Evolutionary conservation across 2,329 filamentous ascomycete genomes (phyloP), one percentile per base, ranked within the genome.

Genomic region (Hypomyces perniciosus): DNA sequence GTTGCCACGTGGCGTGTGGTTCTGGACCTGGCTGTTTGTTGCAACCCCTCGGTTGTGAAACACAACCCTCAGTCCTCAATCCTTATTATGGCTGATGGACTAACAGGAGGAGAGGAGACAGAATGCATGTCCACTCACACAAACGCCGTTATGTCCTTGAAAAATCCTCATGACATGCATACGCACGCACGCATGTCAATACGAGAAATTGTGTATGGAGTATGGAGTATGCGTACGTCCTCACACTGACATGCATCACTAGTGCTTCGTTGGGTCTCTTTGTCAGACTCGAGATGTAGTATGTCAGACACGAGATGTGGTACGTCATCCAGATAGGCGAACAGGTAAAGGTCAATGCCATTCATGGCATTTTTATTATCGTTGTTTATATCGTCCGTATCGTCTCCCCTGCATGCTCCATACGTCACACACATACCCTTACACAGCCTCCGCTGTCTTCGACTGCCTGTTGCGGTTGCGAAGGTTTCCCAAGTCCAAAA

Each of bases 341-440:
- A 10, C 9, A 28, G 31, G 20, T 34, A 48, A 26, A 37, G 35
- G 27, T 51, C 40, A 48, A 40, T 27, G 39, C 13, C 10, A 28
- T 2, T 4, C n/a, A 20, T 51, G 41, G 43, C 40, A 45, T 47
- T 51, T 52, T 46, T 52, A 52, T 52, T 52, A 52, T 52, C 50
- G 35, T 38, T 48, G 45, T 52, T 41, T 51, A 38, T 52, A 29
- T 52, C 50, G 41, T 52, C 45, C 35, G 39, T 39, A 27, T 51
- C 49, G 40, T 52, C 40, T 48, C 29, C 20, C 20, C 46, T 34
- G 27, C 44, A 31, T 46, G 26, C 48, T 42, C 37, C 34, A 41
- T 41, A 52, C 45, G 41, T 45, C 50, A 44, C 50, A 34, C 20
- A 20, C 20, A 44, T 48, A 43, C 40, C 50, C 45, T 44, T 52